Evolutionary conservation across 23 red algal genomes (phyloP).

Genomic region (Agarophyton chilense): DNA sequence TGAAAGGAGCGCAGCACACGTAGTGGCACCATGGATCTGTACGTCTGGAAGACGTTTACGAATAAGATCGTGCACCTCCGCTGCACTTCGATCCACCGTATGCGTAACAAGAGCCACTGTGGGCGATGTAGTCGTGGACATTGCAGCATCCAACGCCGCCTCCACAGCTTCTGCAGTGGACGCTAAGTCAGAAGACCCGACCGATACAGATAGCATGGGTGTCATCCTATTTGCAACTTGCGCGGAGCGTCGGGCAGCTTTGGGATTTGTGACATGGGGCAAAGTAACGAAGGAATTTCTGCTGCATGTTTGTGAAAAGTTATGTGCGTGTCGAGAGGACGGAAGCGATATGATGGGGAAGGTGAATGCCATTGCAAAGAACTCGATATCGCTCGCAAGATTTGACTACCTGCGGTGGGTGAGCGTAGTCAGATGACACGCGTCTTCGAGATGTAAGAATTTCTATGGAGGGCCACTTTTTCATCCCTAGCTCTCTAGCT

Average conservation of each 20-base stretch:
- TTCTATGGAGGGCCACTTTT: too few relatives aligned
- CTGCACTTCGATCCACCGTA: slow-evolving; percentile 8
- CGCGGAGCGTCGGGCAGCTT: too few relatives aligned
- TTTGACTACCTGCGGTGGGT: too few relatives aligned
- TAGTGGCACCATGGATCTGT: slow-evolving; percentile 48
- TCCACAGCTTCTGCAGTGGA: neutral
- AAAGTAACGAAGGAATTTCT: neutral
- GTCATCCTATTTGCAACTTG: neutral
- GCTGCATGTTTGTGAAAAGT: neutral
- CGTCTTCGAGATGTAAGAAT: too few relatives aligned
- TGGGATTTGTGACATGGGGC: too few relatives aligned
- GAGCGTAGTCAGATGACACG: too few relatives aligned
- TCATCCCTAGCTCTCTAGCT: too few relatives aligned
- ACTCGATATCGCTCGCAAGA: neutral
- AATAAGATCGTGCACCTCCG: neutral
- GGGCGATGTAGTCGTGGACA: neutral
- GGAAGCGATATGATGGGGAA: neutral
- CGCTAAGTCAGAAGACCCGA: slow-evolving; percentile 4
- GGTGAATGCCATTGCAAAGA: neutral
- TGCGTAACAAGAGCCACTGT: slow-evolving; percentile 18
- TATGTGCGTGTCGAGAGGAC: neutral
- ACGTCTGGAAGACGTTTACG: slow-evolving; percentile 27
- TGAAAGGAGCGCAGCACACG: slow-evolving; percentile 18
- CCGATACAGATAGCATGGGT: neutral
- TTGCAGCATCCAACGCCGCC: neutral